Percentiles rank a stretch among this genome's conserved stretches.
Evolutionary conservation across 306 rosid genomes (phyloP).

Genomic region (Vigna unguiculata): DNA sequence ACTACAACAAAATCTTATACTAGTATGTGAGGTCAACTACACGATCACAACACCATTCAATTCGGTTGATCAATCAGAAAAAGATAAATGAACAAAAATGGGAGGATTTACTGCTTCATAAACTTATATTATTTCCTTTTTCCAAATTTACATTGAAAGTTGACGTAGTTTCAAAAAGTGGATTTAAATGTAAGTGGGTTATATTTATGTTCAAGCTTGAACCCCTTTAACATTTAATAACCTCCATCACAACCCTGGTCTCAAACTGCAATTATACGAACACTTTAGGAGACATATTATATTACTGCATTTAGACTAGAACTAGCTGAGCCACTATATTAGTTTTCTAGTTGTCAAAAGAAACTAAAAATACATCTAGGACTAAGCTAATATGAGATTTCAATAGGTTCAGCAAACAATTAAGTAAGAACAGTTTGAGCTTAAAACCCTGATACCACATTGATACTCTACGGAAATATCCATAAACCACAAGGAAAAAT

Average conservation of each 20-base stretch:
- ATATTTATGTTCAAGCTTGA: constrained; percentile 14
- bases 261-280: neutral
- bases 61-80: neutral
- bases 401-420: constrained; percentile 25
- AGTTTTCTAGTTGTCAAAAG: constrained; percentile 27
- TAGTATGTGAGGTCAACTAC: neutral
- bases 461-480: constrained; percentile 20
- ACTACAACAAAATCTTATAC: neutral
- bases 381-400: neutral
- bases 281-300: neutral
- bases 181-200: neutral
- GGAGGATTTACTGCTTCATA: neutral
- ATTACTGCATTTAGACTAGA: neutral
- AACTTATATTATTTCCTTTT: constrained; percentile 8
- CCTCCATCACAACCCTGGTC: constrained; percentile 1
- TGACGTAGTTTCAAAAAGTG: neutral
- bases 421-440: constrained; percentile 9
- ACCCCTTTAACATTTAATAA: constrained; percentile 35
- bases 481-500: constrained; percentile 35
- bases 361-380: constrained; percentile 22
- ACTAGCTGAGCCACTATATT: neutral
- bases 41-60: neutral
- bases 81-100: constrained; percentile 1
- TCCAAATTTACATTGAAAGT: constrained; percentile 13
- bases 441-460: constrained; percentile 12